These are phyloP conservation scores for Tarenaya hassleriana DNA, from an alignment of 345 rosid species.

Conservation along the genomic window DNA sequence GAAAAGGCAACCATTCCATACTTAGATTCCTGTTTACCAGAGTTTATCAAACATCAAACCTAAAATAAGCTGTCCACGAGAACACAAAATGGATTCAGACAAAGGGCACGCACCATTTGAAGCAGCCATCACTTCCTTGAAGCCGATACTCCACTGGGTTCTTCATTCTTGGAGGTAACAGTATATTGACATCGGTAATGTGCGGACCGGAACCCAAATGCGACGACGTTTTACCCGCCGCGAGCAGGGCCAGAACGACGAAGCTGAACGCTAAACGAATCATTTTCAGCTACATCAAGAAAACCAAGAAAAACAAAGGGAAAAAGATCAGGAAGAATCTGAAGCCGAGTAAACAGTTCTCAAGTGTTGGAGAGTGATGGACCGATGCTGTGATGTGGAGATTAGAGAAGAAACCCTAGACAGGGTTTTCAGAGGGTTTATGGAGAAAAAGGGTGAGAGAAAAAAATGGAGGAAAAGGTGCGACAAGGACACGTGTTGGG, in stretches of 20 bases:
- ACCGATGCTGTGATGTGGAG: constrained; percentile 5
- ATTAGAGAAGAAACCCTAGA: constrained; percentile 24
- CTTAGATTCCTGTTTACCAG: neutral
- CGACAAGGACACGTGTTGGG: constrained; percentile 18
- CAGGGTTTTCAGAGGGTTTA: constrained; percentile 24
- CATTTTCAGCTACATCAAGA: constrained; percentile 32
- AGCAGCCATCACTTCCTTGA: constrained; percentile 96
- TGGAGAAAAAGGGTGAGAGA: constrained; percentile 4
- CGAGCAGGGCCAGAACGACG: constrained; percentile 25
- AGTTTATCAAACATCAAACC: neutral
- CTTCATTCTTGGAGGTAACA: constrained; percentile 89
- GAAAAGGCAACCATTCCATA: constrained; percentile 6
- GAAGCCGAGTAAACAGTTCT: neutral
- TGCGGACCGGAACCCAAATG: constrained; percentile 64
- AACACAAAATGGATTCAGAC: neutral
- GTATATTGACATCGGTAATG: constrained; percentile 82
- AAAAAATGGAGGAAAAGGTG: constrained; percentile 6
- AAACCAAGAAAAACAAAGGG: neutral
- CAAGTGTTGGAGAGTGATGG: neutral
- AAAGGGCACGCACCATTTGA: constrained; percentile 54
- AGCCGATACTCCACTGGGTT: constrained; percentile 86
- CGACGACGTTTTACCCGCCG: constrained; percentile 29
- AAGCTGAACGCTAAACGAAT: constrained; percentile 19
- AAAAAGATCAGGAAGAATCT: constrained; percentile 5
- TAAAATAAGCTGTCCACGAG: neutral